These are phyloP conservation scores for Pseudocercospora pini-densiflorae DNA, from an alignment of 2,329 filamentous ascomycete species.

Conservation along the genomic window DNA sequence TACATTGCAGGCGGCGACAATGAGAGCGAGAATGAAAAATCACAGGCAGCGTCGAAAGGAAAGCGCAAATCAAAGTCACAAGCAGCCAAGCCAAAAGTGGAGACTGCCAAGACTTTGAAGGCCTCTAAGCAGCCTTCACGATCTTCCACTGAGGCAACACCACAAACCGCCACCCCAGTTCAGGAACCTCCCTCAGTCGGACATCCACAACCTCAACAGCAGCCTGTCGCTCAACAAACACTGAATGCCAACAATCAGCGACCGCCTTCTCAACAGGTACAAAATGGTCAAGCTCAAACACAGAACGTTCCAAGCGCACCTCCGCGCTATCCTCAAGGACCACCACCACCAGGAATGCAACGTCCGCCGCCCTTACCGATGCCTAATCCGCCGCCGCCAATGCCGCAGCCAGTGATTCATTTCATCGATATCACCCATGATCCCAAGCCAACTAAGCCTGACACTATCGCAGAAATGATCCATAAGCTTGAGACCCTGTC, in stretches of 20 bases:
- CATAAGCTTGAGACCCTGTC: conserved; percentile 34
- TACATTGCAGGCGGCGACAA: conserved; percentile 38
- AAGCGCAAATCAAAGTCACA: conserved; percentile 8
- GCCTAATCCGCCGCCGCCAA: conserved; percentile 11
- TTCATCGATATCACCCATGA: conserved; percentile 26
- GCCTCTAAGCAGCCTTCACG: conserved; percentile 8
- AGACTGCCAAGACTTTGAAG: conserved; percentile 14
- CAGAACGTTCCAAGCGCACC: conserved; percentile 10
- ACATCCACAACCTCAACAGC: background rate
- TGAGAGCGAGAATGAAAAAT: conserved; percentile 18
- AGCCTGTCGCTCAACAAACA: conserved; percentile 1
- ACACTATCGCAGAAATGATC: conserved; percentile 34
- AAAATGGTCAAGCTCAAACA: conserved; percentile 1
- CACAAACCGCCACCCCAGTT: background rate
- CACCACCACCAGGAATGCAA: conserved; percentile 10
- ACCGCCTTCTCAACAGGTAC: conserved; percentile 3
- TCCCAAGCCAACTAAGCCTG: conserved; percentile 22
- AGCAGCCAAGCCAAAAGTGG: conserved; percentile 13
- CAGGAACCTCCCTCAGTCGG: background rate
- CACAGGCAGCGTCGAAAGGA: conserved; percentile 10
- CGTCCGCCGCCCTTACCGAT: conserved; percentile 18
- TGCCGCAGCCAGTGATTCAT: conserved; percentile 29
- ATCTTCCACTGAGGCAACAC: conserved; percentile 8
- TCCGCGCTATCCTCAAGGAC: conserved; percentile 13
- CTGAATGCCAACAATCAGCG: conserved; percentile 5